Evolutionary conservation across 1,284 basidiomycete genomes (phyloP).

Genomic region (Austropuccinia psidii): DNA sequence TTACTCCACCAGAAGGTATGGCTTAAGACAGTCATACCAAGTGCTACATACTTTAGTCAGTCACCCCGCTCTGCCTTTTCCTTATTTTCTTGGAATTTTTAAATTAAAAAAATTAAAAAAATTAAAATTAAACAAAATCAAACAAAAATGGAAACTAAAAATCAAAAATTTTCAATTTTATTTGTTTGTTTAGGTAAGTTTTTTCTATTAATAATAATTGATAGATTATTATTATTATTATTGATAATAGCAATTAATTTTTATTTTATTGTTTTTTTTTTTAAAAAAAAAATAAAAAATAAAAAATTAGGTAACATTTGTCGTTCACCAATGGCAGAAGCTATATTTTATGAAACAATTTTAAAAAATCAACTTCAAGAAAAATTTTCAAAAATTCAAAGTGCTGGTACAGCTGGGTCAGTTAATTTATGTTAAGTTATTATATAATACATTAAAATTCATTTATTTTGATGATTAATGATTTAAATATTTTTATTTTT

Average conservation of each 20-base stretch:
- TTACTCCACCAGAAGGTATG: no score
- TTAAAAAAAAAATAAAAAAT: neutral
- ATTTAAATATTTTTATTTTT: neutral
- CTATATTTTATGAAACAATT: neutral
- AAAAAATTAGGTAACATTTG: constrained; percentile 44
- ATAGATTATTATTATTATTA: no score
- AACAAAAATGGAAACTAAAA: no score
- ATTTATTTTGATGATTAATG: neutral
- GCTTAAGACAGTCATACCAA: no score
- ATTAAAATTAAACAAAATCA: no score
- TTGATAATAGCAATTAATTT: neutral
- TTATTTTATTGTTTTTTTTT: neutral
- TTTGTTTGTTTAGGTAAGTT: constrained; percentile 10
- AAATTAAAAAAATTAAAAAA: no score
- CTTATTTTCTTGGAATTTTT: no score
- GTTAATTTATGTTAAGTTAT: neutral
- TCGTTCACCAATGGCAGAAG: constrained; percentile 43
- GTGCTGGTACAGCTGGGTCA: constrained; percentile 14
- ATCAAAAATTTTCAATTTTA: neutral
- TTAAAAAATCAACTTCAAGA: neutral
- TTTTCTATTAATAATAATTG: no score
- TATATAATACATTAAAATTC: neutral
- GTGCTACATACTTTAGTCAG: no score
- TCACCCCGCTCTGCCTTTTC: no score
- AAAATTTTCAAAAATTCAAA: neutral